phyloP scores from a whole-genome alignment of 768 basidiomycete genomes.

The Coprinopsis sp. region DNA sequence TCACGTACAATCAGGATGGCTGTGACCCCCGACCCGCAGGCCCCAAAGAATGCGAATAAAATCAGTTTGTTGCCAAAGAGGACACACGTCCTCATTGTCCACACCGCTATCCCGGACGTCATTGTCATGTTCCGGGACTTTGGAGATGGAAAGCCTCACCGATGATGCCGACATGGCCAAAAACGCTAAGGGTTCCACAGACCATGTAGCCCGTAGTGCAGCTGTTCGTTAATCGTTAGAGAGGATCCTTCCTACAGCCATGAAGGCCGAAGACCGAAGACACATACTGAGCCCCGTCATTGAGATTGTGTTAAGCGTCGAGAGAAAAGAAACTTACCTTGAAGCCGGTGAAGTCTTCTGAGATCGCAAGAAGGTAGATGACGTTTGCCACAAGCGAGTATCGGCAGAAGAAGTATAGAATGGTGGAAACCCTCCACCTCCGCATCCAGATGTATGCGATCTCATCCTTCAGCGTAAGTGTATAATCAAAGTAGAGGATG shows the following conservation, averaged over 20 bases:
- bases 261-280: too few species aligned
- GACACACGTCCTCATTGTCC: too few species aligned
- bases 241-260: too few species aligned
- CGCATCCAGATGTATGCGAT: conserved; percentile 7
- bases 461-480: conserved; percentile 2
- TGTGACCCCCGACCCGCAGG: too few species aligned
- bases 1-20: too few species aligned
- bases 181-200: conserved; percentile 3
- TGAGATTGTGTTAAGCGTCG: too few species aligned
- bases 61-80: too few species aligned
- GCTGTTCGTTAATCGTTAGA: not conserved
- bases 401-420: conserved; percentile 7
- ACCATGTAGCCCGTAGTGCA: conserved; percentile 6
- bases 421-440: conserved; percentile 3
- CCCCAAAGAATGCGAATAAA: too few species aligned
- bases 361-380: not conserved
- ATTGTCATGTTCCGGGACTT: too few species aligned
- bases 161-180: conserved; percentile 4
- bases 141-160: not conserved
- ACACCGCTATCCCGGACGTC: too few species aligned
- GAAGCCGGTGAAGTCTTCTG: not conserved
- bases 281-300: too few species aligned
- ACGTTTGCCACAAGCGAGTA: conserved; percentile 5
- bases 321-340: not conserved
- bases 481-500: conserved; percentile 4